Conservation (phyloP, 2,329 filamentous ascomycete species). For the Bipolaris oryzae region DNA sequence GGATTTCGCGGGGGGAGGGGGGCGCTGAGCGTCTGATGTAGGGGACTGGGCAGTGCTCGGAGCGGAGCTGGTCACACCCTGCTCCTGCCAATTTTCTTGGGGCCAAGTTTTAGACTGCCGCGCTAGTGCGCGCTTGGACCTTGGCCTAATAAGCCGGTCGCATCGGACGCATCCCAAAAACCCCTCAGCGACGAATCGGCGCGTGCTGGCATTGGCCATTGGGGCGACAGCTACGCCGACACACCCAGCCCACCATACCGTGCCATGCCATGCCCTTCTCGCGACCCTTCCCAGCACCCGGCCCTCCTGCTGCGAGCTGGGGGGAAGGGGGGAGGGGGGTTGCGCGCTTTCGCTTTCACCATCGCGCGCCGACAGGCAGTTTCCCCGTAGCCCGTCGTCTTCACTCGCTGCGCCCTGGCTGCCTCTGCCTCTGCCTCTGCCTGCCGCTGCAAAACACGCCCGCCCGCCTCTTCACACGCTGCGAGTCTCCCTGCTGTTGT, state of each 20-base stretch:
- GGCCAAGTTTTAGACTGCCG: conserved; percentile 4
- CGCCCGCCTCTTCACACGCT: neutral
- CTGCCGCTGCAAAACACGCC: neutral
- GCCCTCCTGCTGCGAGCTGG: neutral
- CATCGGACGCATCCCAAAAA: neutral
- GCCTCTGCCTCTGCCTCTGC: too few relatives aligned
- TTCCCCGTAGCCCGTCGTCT: neutral
- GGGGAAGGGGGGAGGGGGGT: neutral
- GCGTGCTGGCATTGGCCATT: neutral
- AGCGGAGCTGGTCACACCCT: conserved; percentile 3
- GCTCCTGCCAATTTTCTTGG: conserved; percentile 9
- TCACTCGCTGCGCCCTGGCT: neutral
- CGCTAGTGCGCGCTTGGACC: conserved; percentile 2
- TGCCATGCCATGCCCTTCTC: too few relatives aligned
- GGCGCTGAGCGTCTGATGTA: conserved; percentile 8
- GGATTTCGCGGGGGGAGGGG: conserved; percentile 10
- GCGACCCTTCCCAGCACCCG: neutral
- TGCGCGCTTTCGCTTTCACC: neutral
- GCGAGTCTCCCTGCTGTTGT: neutral
- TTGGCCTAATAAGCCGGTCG: conserved; percentile 5
- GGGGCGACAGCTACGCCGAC: neutral
- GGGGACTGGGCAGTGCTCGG: conserved; percentile 7
- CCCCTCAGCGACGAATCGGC: conserved; percentile 5
- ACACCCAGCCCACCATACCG: neutral
- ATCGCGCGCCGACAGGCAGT: too few relatives aligned